Evolutionary conservation across 108 stramenopile genomes (phyloP), one percentile per base, ranked within the genome.

Genomic region (Cyclotella sp.): DNA sequence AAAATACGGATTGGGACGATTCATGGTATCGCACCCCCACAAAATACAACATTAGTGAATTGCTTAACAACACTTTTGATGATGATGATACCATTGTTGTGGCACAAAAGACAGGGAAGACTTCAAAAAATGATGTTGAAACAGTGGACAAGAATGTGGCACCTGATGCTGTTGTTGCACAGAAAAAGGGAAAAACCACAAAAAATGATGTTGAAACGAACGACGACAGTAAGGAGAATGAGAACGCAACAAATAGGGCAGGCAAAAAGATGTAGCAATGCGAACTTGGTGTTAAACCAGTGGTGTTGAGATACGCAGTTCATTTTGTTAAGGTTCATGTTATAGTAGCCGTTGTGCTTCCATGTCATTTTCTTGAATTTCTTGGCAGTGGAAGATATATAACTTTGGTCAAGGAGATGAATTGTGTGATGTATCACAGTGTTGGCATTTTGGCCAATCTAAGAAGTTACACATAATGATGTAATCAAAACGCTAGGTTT

Each of bases 1-100:
- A 64, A 5, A 70, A 74, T 64, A 81, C 72, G 18, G 46, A 81
- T 15, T 81, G 79, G 79, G 67, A 51, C 0, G 72, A 73, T 21
- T 30, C 62, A 0, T 70, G 52, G 68, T 74, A 73, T 30, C 19
- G 15, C 15, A 10, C 19, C 9, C 79, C 79, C 0, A 74, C 61
- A 6, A 47, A 74, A 26, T 81, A 74, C 42, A 74, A 81, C 65
- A 81, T 81, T 29, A 60, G 68, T 24, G 66, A 72, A 15, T 72
- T 81, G 68, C 60, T 81, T 21, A 71, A 81, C 13, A 64, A 19
- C 51, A 54, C 22, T 19, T 46, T 21, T 6, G 72, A 53, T 63
- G 79, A 81, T 62, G 65, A 64, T 40, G 53, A 53, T 43, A 51
- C 26, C 24, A 29, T n/a, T 6, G 61, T n/a, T 19, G n/a, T 59